phyloP scores from a whole-genome alignment of 2,329 filamentous ascomycete species.

The Magnaporthiopsis rhizophila region DNA sequence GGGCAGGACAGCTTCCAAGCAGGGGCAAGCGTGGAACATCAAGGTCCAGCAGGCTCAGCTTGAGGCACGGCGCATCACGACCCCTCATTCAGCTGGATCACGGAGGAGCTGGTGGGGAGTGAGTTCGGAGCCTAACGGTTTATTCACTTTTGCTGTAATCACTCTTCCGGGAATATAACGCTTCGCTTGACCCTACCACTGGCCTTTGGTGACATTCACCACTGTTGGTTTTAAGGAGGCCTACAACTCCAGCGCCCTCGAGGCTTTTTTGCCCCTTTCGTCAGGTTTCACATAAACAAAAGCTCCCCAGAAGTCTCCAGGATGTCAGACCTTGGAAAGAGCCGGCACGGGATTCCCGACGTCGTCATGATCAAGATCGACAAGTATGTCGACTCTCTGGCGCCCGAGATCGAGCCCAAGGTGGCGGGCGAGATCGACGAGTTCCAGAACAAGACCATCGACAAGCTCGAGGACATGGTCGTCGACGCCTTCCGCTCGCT shows the following conservation, averaged over 20 bases:
- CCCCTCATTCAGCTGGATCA: background rate
- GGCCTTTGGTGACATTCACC: background rate
- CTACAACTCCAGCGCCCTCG: background rate
- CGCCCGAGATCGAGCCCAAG: constrained; percentile 37
- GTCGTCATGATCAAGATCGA: constrained; percentile 35
- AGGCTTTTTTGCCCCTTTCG: background rate
- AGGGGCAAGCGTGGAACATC: background rate
- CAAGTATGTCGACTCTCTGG: constrained; percentile 38
- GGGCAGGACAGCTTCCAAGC: background rate
- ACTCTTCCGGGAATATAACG: background rate
- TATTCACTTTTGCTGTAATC: background rate
- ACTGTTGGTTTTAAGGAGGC: no score
- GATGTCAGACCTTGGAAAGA: constrained; percentile 6
- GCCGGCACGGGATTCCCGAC: constrained; percentile 27
- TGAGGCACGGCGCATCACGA: background rate
- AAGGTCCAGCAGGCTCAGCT: background rate
- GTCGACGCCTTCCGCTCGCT: constrained; percentile 35
- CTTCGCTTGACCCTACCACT: background rate
- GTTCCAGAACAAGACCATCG: constrained; percentile 37
- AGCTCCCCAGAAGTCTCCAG: background rate
- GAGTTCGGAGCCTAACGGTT: background rate
- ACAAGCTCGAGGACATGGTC: constrained; percentile 35
- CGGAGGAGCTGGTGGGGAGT: background rate
- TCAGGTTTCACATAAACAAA: background rate
- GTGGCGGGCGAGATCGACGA: constrained; percentile 33